Base-by-base conservation (phyloP, 495 filamentous ascomycete genomes). In the Podospora bellae-mahoneyi region DNA sequence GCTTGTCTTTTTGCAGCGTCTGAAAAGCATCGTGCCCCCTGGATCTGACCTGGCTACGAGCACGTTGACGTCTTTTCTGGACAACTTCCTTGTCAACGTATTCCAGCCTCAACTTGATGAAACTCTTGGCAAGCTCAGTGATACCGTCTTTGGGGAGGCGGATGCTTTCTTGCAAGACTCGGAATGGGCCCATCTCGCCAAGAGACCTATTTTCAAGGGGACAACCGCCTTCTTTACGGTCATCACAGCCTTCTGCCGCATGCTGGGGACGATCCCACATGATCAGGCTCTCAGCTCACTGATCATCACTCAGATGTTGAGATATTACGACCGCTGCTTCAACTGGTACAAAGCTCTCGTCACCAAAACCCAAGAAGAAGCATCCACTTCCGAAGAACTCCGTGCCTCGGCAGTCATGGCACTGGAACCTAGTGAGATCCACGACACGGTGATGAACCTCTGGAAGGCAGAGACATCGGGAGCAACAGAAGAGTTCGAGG, bases 91-190 rank as follows among this genome's bases (percentile, higher is more conserved):
- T 64, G 89, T 98, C 77, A 98, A 98, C 73, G 94, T 98, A 48
- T 99, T 99, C 81, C 91, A 94, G 66, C 95, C 95, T 20, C 96
- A 97, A 73, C 81, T 99, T 16, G 95, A 99, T 64, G 95, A 99
- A 74, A 97, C 96, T 0, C 87, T 99, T 6, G 88, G 89, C 15
- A 96, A 99, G 74, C 83, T 97, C 32, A 92, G 92, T 76, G 89
- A 90, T 39, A 85, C 90, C 58, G 90, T 90, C 20, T 91, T 94
- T 75, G 90, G 91, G 71, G 92, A 94, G 58, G 75, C 88, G 10
- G 92, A 97, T 77, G 90, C 93, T 19, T 99, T 97, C 76, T 90
- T 91, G 60, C 85, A 92, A 78, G 93, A 98, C 71, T 82, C 91
- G 4, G 86, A 91, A 54, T 99, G 95, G 95, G 79, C 82, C 27